These are phyloP conservation scores for Tirmania nivea DNA, from an alignment of 495 filamentous ascomycete species.

Conservation along the genomic window DNA sequence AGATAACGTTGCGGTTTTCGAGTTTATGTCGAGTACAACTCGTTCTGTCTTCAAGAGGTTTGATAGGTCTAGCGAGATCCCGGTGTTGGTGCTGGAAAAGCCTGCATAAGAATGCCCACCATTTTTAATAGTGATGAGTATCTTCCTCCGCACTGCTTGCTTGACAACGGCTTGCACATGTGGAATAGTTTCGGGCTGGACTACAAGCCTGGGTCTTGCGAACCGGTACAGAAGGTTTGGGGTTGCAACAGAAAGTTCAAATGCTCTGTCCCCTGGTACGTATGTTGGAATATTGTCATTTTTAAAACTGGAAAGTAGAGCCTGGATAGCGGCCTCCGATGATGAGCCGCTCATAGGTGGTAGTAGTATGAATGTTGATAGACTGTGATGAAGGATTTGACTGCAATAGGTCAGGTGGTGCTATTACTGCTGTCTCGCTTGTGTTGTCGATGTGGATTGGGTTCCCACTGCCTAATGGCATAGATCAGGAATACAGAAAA, in stretches of 20 bases:
- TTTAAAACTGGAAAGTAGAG: no score
- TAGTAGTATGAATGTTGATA: no score
- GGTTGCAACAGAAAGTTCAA: neutral
- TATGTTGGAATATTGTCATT: neutral
- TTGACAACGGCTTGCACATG: conserved; percentile 8
- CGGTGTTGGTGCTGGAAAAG: conserved; percentile 9
- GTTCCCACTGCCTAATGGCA: no score
- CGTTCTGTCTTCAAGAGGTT: conserved; percentile 9
- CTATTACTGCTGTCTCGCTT: no score
- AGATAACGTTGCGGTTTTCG: neutral
- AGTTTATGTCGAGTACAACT: conserved; percentile 6
- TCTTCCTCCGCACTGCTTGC: conserved; percentile 1
- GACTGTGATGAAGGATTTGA: no score
- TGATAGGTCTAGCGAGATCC: conserved; percentile 11
- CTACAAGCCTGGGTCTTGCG: neutral
- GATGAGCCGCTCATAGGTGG: no score
- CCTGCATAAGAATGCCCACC: conserved; percentile 15
- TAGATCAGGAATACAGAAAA: no score
- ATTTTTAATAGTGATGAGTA: conserved; percentile 11
- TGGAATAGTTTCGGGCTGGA: conserved; percentile 1
- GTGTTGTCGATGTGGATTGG: no score
- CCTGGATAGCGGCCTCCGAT: no score
- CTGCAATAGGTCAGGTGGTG: no score
- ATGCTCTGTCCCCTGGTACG: neutral
- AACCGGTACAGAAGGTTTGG: neutral